phyloP scores from a whole-genome alignment of 495 filamentous ascomycete species.

The Xylaria bambusicola region DNA sequence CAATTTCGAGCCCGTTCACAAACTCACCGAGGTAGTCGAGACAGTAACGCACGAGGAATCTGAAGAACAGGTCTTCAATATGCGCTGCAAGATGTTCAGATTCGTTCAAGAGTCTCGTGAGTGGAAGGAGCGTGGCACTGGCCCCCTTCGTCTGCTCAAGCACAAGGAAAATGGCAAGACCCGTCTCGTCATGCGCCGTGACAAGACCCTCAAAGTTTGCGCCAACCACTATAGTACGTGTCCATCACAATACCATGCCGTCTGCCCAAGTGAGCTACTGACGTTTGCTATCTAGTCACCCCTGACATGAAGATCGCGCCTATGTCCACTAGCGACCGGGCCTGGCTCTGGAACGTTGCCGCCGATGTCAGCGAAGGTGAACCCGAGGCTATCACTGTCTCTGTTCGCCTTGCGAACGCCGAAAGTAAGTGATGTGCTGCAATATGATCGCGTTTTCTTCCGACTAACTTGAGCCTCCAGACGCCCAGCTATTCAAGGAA shows the following conservation, averaged over 20 bases:
- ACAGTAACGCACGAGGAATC: slow-evolving; percentile 98
- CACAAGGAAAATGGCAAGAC: slow-evolving; percentile 99
- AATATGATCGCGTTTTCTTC: neutral
- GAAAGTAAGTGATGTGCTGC: slow-evolving; percentile 70
- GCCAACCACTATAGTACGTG: slow-evolving; percentile 98
- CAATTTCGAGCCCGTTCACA: slow-evolving; percentile 95
- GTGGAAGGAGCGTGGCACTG: slow-evolving; percentile 99
- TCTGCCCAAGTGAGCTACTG: neutral
- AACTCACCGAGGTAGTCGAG: slow-evolving; percentile 92
- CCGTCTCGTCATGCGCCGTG: slow-evolving; percentile 94
- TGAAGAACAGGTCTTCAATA: slow-evolving; percentile 97
- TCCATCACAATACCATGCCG: neutral
- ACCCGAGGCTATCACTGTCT: slow-evolving; percentile 92
- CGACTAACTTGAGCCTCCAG: slow-evolving; percentile 44
- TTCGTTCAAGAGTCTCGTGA: slow-evolving; percentile 85
- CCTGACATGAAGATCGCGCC: slow-evolving; percentile 98
- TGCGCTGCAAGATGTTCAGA: slow-evolving; percentile 99
- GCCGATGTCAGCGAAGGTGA: slow-evolving; percentile 98
- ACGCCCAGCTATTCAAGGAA: slow-evolving; percentile 97
- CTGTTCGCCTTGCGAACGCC: slow-evolving; percentile 96
- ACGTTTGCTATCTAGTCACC: slow-evolving; percentile 63
- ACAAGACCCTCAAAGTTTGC: slow-evolving; percentile 99
- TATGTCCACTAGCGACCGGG: slow-evolving; percentile 95
- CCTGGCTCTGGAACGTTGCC: slow-evolving; percentile 98
- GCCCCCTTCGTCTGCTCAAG: slow-evolving; percentile 93